A percentile compares a stretch with the other conserved stretches of the same genome.
Conservation (phyloP, 495 filamentous ascomycete species). For the Mycothermus thermophilus region DNA sequence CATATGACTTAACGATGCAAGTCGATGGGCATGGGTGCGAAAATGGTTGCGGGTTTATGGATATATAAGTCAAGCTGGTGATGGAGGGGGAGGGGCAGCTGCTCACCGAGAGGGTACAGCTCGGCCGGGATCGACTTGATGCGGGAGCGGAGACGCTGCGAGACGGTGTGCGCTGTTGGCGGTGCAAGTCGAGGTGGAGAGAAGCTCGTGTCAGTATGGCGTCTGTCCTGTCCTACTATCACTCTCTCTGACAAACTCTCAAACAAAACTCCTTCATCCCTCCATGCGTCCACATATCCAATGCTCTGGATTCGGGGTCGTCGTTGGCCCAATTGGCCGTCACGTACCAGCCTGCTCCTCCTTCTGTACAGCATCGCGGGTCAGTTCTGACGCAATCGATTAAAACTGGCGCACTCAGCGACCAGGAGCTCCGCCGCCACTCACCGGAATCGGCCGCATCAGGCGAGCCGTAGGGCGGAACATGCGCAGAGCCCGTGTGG, state of each 20-base stretch:
- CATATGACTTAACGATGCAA: no score
- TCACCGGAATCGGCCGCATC: conserved; percentile 70
- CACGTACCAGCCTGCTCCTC: conserved; percentile 71
- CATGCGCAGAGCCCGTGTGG: conserved; percentile 42
- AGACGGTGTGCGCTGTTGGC: conserved; percentile 97
- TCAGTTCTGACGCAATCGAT: conserved; percentile 17
- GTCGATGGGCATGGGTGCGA: no score
- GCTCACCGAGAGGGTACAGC: conserved; percentile 85
- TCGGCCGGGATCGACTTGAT: conserved; percentile 84
- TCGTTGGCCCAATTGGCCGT: conserved; percentile 15
- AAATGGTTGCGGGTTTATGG: no score
- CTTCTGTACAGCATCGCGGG: conserved; percentile 49
- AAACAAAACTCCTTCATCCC: no score
- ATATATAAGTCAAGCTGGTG: no score
- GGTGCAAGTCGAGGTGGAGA: no score
- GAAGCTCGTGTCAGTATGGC: conserved; percentile 16
- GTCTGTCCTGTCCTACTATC: conserved; percentile 1
- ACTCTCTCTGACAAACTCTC: no score
- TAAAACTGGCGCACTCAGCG: conserved; percentile 4
- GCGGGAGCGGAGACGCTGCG: conserved; percentile 74
- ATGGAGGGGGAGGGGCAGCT: no score
- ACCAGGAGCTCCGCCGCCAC: conserved; percentile 28
- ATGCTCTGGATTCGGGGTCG: background rate
- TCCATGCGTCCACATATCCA: background rate
- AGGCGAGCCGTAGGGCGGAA: conserved; percentile 47